phyloP scores from a whole-genome alignment of 2,329 filamentous ascomycete genomes.

The Fusarium xylarioides region DNA sequence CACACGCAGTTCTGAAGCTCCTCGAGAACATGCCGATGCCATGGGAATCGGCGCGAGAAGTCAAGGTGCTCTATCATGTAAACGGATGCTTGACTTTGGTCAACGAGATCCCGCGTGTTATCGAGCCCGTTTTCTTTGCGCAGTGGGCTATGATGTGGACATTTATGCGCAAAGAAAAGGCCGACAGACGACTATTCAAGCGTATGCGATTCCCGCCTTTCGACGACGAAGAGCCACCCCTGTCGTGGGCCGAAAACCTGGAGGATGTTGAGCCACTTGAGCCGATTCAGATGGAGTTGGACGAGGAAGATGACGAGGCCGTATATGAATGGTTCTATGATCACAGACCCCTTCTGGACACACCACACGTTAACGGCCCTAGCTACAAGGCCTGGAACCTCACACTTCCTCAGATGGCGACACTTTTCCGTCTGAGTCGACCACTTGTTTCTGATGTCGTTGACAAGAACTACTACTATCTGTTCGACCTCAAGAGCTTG shows the following conservation, averaged over 20 bases:
- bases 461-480: conserved; percentile 97
- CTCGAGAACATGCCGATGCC: conserved; percentile 99
- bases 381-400: conserved; percentile 98
- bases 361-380: conserved; percentile 91
- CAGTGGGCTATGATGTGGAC: conserved; percentile 99
- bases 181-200: conserved; percentile 94
- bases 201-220: conserved; percentile 99
- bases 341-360: conserved; percentile 88
- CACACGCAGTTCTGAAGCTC: conserved; percentile 95
- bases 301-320: conserved; percentile 89
- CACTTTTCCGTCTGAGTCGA: conserved; percentile 88
- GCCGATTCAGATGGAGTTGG: conserved; percentile 97
- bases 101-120: conserved; percentile 95
- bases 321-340: conserved; percentile 99
- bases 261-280: conserved; percentile 98
- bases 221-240: conserved; percentile 95
- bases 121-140: conserved; percentile 96
- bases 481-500: conserved; percentile 95
- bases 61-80: conserved; percentile 98
- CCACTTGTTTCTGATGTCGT: conserved; percentile 91
- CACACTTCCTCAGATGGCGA: conserved; percentile 93
- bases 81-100: conserved; percentile 97
- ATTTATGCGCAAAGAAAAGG: conserved; percentile 97
- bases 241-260: conserved; percentile 98
- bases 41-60: conserved; percentile 95